These are phyloP conservation scores for Lanmaoa pseudosensibilis DNA, from an alignment of 768 basidiomycete genomes.

Conservation along the genomic window DNA sequence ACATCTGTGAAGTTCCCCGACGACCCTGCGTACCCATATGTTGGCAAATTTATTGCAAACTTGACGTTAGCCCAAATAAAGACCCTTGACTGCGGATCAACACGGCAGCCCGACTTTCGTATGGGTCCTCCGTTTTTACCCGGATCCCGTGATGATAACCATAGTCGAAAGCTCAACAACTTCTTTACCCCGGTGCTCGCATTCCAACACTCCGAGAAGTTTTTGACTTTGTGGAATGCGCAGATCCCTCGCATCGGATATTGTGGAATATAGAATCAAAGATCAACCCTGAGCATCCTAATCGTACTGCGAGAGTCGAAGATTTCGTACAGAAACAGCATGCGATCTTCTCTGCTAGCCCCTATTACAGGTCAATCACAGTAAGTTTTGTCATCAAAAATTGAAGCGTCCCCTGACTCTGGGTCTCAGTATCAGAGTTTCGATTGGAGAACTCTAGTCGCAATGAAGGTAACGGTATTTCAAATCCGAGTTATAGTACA, in stretches of 20 bases:
- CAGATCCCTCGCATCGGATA: conserved; percentile 60
- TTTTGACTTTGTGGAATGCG: conserved; percentile 75
- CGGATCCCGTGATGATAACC: not conserved
- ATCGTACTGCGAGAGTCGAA: conserved; percentile 51
- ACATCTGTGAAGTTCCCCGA: conserved; percentile 41
- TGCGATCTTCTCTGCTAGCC: conserved; percentile 54
- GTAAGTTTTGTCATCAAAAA: conserved; percentile 37
- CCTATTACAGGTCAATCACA: conserved; percentile 63
- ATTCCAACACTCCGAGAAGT: conserved; percentile 74
- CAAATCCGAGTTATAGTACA: not conserved
- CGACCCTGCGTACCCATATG: conserved; percentile 70
- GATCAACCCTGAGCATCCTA: conserved; percentile 54
- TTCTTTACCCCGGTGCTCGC: conserved; percentile 64
- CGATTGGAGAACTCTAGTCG: conserved; percentile 74
- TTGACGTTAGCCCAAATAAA: conserved; percentile 77
- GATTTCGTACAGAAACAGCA: conserved; percentile 66
- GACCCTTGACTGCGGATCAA: conserved; percentile 79
- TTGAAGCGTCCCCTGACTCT: not conserved
- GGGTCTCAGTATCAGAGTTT: conserved; percentile 72
- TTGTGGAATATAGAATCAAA: conserved; percentile 82
- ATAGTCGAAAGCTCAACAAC: conserved; percentile 50
- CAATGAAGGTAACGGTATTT: conserved; percentile 55
- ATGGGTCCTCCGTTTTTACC: conserved; percentile 24
- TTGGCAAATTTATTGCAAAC: conserved; percentile 75
- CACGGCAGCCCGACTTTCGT: conserved; percentile 60